Conservation (phyloP, 345 rosid genomes). For the Firmiana major region DNA sequence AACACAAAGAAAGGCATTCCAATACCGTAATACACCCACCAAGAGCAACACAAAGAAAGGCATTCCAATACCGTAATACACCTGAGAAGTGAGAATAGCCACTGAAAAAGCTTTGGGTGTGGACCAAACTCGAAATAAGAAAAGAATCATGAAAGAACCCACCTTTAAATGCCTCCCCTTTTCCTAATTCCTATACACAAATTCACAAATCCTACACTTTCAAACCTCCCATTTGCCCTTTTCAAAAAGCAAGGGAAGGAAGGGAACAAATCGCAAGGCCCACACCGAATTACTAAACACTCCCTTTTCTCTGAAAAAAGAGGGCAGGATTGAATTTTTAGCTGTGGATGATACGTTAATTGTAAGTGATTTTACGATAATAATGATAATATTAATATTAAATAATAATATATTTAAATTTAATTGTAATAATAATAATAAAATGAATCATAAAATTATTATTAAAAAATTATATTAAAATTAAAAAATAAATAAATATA, state of each 20-base stretch:
- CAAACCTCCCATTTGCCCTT: slow-evolving; percentile 35
- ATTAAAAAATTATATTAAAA: too few relatives aligned
- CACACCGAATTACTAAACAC: slow-evolving; percentile 20
- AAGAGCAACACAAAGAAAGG: too few relatives aligned
- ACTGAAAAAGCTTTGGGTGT: slow-evolving; percentile 16
- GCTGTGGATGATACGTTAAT: too few relatives aligned
- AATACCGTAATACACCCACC: too few relatives aligned
- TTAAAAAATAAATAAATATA: too few relatives aligned
- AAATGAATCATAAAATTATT: too few relatives aligned
- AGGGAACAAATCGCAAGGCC: slow-evolving; percentile 11
- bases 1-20: too few relatives aligned
- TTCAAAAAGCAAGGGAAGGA: slow-evolving; percentile 38
- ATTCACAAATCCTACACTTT: slow-evolving; percentile 33
- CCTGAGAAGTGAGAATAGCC: not conserved
- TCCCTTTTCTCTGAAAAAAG: slow-evolving; percentile 26
- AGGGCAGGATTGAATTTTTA: slow-evolving; percentile 14
- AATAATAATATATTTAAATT: too few relatives aligned
- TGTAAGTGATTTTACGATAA: too few relatives aligned
- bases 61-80: too few relatives aligned
- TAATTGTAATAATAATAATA: too few relatives aligned
- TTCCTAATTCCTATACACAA: slow-evolving; percentile 45
- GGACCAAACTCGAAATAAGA: slow-evolving; percentile 26
- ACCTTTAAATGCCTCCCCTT: slow-evolving; percentile 36
- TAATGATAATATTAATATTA: too few relatives aligned
- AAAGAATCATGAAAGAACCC: slow-evolving; percentile 38